These are phyloP conservation scores for Globisporangium apiculatum DNA, from an alignment of 352 stramenopile species.

Conservation along the genomic window DNA sequence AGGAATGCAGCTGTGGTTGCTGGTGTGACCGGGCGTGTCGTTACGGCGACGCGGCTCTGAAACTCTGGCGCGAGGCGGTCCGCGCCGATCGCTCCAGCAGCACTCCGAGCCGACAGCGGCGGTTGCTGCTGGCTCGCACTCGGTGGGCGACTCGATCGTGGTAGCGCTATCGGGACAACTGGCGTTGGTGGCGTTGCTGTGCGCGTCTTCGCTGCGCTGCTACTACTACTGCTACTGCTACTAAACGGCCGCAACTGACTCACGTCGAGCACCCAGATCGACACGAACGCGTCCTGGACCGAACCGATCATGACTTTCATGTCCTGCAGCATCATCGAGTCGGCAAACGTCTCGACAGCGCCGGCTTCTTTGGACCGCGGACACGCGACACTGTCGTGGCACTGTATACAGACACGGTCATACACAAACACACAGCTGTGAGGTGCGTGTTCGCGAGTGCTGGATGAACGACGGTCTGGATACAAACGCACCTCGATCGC, in stretches of 20 bases:
- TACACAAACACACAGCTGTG: too few species aligned
- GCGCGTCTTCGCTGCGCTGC: conserved; percentile 5
- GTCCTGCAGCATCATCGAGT: conserved; percentile 75
- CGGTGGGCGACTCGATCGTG: conserved; percentile 1
- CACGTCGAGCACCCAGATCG: conserved; percentile 73
- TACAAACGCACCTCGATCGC: conserved; percentile 34
- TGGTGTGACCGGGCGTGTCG: conserved; percentile 21
- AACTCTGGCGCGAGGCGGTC: conserved; percentile 11
- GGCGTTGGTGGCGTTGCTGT: conserved; percentile 15
- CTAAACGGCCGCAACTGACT: conserved; percentile 66
- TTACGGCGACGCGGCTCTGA: conserved; percentile 11
- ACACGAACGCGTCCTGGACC: conserved; percentile 78
- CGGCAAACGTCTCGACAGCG: conserved; percentile 44
- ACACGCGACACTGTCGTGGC: conserved; percentile 65
- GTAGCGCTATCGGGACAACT: too few species aligned
- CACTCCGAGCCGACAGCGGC: conserved; percentile 1
- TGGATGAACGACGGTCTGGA: background rate
- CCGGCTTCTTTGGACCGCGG: conserved; percentile 48
- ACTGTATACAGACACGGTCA: conserved; percentile 14
- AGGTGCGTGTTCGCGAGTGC: too few species aligned
- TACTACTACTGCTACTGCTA: conserved; percentile 8
- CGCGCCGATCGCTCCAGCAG: background rate
- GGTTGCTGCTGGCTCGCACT: conserved; percentile 2
- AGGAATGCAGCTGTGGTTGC: conserved; percentile 7
- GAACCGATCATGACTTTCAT: conserved; percentile 80